Conservation (phyloP, 495 filamentous ascomycete genomes). For the Daldinia grandis region DNA sequence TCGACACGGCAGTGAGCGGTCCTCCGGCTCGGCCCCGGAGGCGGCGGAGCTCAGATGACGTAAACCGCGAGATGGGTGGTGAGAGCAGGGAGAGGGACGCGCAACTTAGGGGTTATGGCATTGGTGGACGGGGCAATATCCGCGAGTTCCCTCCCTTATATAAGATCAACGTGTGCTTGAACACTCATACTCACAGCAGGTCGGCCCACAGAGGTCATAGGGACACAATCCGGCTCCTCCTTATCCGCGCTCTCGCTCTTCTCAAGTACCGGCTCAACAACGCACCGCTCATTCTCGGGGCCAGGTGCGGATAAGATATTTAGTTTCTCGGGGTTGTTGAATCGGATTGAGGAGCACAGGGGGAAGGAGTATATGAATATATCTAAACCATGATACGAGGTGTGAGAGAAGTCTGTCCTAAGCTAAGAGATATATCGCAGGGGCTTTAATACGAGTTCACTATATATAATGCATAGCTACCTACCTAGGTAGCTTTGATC, state of each 20-base stretch:
- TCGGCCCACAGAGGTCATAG: constrained; percentile 39
- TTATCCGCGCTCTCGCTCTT: constrained; percentile 34
- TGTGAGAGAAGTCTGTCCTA: not conserved
- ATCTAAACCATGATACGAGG: not conserved
- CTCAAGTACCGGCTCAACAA: constrained; percentile 3
- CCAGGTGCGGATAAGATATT: constrained; percentile 16
- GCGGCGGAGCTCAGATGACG: constrained; percentile 22
- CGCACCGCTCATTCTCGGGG: not conserved
- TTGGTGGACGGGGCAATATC: constrained; percentile 53
- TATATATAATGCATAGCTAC: not conserved
- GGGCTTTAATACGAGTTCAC: not conserved
- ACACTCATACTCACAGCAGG: constrained; percentile 23
- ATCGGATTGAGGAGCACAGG: constrained; percentile 31
- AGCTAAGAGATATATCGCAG: not conserved
- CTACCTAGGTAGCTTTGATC: too few relatives aligned
- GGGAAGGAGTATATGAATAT: constrained; percentile 3
- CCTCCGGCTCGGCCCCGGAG: not conserved
- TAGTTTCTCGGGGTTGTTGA: constrained; percentile 20
- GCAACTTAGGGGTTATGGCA: constrained; percentile 52
- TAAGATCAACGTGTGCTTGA: not conserved
- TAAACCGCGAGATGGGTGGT: constrained; percentile 15
- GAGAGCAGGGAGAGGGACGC: constrained; percentile 36
- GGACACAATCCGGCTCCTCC: constrained; percentile 26
- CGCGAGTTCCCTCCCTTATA: constrained; percentile 32
- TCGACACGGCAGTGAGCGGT: constrained; percentile 34